Conservation (phyloP, 352 stramenopile species). For the Pythium rhizo-oryzae region DNA sequence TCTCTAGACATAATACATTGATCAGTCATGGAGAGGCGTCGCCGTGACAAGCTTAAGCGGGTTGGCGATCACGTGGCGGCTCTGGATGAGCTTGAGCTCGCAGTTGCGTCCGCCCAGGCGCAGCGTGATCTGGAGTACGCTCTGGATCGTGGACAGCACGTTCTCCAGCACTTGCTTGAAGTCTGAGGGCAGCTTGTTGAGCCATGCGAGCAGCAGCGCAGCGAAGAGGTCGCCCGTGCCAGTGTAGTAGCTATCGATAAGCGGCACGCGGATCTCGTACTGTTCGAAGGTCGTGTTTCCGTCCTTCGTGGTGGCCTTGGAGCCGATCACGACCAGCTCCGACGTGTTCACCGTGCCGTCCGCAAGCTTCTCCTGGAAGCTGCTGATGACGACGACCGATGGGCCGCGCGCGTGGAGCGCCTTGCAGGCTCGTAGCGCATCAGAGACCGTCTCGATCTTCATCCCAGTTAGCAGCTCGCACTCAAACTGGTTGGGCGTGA, state of each 20-base stretch:
- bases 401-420: conserved; percentile 74
- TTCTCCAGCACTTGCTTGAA: conserved; percentile 76
- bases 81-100: conserved; percentile 87
- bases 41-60: conserved; percentile 52
- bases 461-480: conserved; percentile 80
- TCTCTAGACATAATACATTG: neutral
- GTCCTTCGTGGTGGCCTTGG: conserved; percentile 28
- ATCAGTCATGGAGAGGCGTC: conserved; percentile 32
- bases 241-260: conserved; percentile 84
- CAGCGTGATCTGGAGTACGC: conserved; percentile 71
- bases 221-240: conserved; percentile 85
- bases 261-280: conserved; percentile 78
- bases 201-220: conserved; percentile 81
- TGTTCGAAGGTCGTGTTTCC: conserved; percentile 51
- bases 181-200: conserved; percentile 58
- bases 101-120: conserved; percentile 64
- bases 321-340: conserved; percentile 75
- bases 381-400: conserved; percentile 82
- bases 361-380: conserved; percentile 54
- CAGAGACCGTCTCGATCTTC: conserved; percentile 61
- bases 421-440: conserved; percentile 71
- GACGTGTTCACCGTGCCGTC: conserved; percentile 27
- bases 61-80: conserved; percentile 67
- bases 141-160: conserved; percentile 81
- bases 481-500: conserved; percentile 89